Conservation (phyloP, 768 basidiomycete species). For the Lactarius sanguifluus region DNA sequence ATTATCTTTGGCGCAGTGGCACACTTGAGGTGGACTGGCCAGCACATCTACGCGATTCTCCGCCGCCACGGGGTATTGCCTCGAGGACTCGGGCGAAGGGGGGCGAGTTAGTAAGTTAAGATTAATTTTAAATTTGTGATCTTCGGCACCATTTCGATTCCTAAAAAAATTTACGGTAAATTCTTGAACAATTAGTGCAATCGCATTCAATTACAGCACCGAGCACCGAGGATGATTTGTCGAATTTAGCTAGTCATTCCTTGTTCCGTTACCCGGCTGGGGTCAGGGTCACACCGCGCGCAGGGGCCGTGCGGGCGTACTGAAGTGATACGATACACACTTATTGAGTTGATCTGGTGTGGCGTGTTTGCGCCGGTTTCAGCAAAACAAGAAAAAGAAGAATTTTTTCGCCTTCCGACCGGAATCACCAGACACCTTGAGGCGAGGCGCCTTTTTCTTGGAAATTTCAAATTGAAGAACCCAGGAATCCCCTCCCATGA, state of each 20-base stretch:
- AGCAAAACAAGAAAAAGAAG: background rate
- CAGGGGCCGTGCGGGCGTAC: no score
- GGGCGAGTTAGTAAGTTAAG: constrained; percentile 5
- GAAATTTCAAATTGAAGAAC: constrained; percentile 1
- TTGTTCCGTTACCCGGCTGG: background rate
- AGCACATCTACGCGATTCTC: constrained; percentile 6
- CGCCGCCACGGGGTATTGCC: constrained; percentile 2
- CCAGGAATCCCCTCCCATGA: background rate
- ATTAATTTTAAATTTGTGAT: constrained; percentile 17
- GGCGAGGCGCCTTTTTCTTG: background rate
- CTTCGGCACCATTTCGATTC: background rate
- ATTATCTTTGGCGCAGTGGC: background rate
- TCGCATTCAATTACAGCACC: background rate
- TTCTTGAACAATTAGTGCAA: no score
- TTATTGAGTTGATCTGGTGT: background rate
- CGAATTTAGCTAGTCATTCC: background rate
- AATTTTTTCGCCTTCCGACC: background rate
- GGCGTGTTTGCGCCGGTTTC: background rate
- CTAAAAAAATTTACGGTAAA: background rate
- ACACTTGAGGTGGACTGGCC: background rate
- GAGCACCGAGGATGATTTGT: background rate
- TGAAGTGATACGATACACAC: background rate
- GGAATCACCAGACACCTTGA: background rate
- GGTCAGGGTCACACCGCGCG: background rate
- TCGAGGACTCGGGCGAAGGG: constrained; percentile 4